These are phyloP conservation scores for Immersiporthe knoxdaviesiana DNA, from an alignment of 2,329 filamentous ascomycete genomes.

Conservation along the genomic window DNA sequence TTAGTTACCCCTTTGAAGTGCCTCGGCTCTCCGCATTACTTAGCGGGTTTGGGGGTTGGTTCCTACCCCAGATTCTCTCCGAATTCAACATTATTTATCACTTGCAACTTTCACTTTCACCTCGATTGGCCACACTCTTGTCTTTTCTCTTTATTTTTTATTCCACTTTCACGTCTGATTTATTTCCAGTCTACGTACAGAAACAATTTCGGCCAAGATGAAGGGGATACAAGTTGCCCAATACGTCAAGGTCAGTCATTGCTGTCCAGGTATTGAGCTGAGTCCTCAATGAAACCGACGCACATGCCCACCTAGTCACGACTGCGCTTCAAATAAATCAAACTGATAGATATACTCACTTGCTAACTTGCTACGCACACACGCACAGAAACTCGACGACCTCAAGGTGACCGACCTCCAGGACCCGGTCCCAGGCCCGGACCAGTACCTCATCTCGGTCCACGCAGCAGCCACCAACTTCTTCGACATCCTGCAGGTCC, in stretches of 20 bases:
- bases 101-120: neutral
- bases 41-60: neutral
- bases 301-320: too few relatives aligned
- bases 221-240: conserved; percentile 40
- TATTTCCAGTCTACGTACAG: neutral
- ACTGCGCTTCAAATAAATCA: too few relatives aligned
- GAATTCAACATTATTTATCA: conserved; percentile 10
- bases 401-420: conserved; percentile 76
- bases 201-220: conserved; percentile 35
- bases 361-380: too few relatives aligned
- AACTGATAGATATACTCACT: neutral
- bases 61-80: conserved; percentile 15
- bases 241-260: conserved; percentile 39
- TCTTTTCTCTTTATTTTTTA: neutral
- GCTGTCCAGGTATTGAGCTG: neutral
- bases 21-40: conserved; percentile 29
- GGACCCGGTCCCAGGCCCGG: conserved; percentile 69
- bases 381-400: conserved; percentile 70
- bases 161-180: neutral
- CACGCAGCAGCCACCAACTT: conserved; percentile 92
- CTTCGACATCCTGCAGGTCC: conserved; percentile 94
- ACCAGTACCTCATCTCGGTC: conserved; percentile 86
- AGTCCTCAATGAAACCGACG: too few relatives aligned
- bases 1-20: conserved; percentile 14
- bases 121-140: neutral